These are phyloP conservation scores for Fragosphaeria purpurea DNA, from an alignment of 2,329 filamentous ascomycete species.

Conservation along the genomic window DNA sequence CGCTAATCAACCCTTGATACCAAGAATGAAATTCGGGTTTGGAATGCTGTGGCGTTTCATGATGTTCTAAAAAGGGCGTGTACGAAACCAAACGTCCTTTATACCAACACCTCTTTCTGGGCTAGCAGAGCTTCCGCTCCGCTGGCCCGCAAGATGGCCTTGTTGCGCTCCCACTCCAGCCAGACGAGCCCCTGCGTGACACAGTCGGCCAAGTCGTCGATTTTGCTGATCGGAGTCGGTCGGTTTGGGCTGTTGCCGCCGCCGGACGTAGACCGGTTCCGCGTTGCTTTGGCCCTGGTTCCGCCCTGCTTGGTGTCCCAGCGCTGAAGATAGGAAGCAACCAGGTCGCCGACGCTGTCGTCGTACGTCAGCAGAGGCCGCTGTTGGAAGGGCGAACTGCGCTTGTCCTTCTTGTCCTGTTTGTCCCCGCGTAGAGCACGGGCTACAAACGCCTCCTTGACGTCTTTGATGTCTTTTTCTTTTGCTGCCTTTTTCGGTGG, in stretches of 20 bases:
- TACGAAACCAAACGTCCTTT: too few species aligned
- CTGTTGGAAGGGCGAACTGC: neutral
- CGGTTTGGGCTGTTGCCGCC: neutral
- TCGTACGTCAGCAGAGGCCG: neutral
- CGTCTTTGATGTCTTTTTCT: conserved; percentile 17
- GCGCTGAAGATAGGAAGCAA: conserved; percentile 7
- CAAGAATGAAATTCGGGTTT: too few species aligned
- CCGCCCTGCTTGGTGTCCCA: conserved; percentile 9
- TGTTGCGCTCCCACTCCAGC: conserved; percentile 63
- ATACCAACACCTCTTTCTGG: neutral
- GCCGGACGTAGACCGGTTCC: neutral
- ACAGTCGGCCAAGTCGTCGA: conserved; percentile 76
- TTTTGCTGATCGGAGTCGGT: conserved; percentile 35
- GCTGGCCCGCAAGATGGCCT: conserved; percentile 20
- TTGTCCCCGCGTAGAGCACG: neutral
- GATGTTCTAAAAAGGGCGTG: too few species aligned
- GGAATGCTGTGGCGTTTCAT: too few species aligned
- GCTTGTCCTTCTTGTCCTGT: too few species aligned
- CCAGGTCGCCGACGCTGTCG: conserved; percentile 4
- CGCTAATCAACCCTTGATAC: too few species aligned
- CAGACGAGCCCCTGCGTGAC: conserved; percentile 69
- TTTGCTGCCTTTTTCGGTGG: conserved; percentile 7
- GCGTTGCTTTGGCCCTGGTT: conserved; percentile 5
- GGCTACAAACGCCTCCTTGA: conserved; percentile 14
- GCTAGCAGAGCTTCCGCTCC: conserved; percentile 18